These are phyloP conservation scores for Chrysopogon serrulatus DNA, from an alignment of 176 grass and related monocot genomes.

Conservation along the genomic window DNA sequence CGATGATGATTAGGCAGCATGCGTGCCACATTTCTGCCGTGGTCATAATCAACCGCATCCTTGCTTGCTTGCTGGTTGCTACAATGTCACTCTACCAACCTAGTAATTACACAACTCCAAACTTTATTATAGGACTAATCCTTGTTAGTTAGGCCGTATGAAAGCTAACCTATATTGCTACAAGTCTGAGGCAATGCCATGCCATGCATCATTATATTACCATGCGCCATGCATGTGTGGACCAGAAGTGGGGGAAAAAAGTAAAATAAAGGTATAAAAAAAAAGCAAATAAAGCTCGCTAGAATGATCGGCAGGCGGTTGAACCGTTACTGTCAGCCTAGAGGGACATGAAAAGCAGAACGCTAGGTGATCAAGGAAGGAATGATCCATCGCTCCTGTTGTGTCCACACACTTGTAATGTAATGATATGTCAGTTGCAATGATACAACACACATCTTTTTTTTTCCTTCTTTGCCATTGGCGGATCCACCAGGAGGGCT, in stretches of 20 bases:
- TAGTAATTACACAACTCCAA: not conserved
- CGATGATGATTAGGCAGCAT: not conserved
- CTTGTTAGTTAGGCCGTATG: not conserved
- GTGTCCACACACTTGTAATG: not conserved
- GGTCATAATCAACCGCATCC: not conserved
- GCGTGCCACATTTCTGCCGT: not conserved
- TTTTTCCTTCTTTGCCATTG: too few relatives aligned
- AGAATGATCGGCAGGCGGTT: conserved; percentile 18
- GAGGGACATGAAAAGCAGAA: not conserved
- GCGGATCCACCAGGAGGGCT: too few relatives aligned
- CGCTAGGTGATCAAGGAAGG: not conserved
- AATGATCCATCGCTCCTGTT: not conserved
- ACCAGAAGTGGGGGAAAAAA: conserved; percentile 21
- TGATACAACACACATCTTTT: not conserved
- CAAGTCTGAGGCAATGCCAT: not conserved
- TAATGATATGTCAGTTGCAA: not conserved
- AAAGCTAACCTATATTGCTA: not conserved
- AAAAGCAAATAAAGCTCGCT: not conserved
- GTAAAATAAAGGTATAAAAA: not conserved
- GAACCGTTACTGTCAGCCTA: not conserved
- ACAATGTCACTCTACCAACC: not conserved
- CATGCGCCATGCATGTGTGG: conserved; percentile 5
- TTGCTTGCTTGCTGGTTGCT: not conserved
- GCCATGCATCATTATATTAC: conserved; percentile 29
- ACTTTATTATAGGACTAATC: not conserved